A percentile compares a stretch with the other conserved stretches of the same genome.
Evolutionary conservation across 805 yeast species (phyloP).

Genomic region (Huiozyma sinensis): DNA sequence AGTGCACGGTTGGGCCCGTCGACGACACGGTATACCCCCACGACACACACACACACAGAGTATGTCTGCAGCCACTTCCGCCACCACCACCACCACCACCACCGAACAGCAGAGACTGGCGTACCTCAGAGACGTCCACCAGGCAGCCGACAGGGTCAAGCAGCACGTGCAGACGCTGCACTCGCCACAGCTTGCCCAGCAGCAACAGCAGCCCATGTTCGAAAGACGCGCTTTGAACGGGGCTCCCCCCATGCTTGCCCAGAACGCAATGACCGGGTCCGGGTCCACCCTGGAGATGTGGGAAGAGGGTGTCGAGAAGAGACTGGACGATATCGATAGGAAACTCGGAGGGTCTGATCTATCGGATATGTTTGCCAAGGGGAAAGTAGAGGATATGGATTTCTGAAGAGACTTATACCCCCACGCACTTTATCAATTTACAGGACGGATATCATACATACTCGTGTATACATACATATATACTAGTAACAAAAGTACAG

Average conservation of each 20-base stretch:
- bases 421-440: neutral
- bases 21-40: slow-evolving; percentile 1
- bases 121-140: slow-evolving; percentile 8
- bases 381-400: slow-evolving; percentile 8
- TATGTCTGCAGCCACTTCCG: neutral
- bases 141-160: slow-evolving; percentile 7
- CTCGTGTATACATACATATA: neutral
- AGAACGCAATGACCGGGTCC: slow-evolving; percentile 24
- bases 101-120: slow-evolving; percentile 6
- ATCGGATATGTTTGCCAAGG: slow-evolving; percentile 8
- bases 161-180: slow-evolving; percentile 7
- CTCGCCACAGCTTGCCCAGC: slow-evolving; percentile 3
- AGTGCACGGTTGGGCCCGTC: neutral
- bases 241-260: slow-evolving; percentile 26
- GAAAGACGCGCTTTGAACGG: slow-evolving; percentile 30
- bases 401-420: slow-evolving; percentile 3
- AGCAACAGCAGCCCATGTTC: slow-evolving; percentile 9
- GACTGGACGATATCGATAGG: slow-evolving; percentile 27
- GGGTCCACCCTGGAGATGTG: slow-evolving; percentile 32
- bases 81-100: slow-evolving; percentile 1
- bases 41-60: slow-evolving; percentile 3
- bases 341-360: slow-evolving; percentile 17
- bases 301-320: slow-evolving; percentile 29
- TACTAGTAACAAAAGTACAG: neutral
- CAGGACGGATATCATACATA: too few species aligned